phyloP scores from a whole-genome alignment of 1,284 basidiomycete species.

The Marasmius oreades region DNA sequence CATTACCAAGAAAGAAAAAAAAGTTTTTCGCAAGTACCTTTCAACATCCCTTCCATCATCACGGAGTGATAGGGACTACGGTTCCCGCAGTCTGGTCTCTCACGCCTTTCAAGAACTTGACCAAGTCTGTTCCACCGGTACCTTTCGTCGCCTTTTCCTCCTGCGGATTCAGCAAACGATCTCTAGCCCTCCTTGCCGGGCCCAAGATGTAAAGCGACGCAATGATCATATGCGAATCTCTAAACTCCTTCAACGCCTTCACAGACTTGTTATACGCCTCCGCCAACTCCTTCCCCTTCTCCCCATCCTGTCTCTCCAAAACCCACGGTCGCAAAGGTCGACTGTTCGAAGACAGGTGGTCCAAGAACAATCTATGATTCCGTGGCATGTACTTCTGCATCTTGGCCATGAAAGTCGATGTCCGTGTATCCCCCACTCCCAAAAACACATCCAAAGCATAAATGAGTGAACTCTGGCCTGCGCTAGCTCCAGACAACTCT shows the following conservation, averaged over 20 bases:
- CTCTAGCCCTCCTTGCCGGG: conserved; percentile 43
- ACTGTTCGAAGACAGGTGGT: conserved; percentile 59
- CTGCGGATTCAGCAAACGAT: conserved; percentile 9
- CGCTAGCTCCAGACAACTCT: conserved; percentile 83
- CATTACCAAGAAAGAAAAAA: no score
- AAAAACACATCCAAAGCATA: conserved; percentile 91
- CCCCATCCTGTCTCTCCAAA: conserved; percentile 13
- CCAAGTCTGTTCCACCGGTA: conserved; percentile 80
- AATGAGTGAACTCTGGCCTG: conserved; percentile 87
- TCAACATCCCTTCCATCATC: no score
- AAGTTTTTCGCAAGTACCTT: no score
- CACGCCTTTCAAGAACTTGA: conserved; percentile 75
- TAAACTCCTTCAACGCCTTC: conserved; percentile 67
- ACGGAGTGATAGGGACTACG: conserved; percentile 6
- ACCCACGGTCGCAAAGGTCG: conserved; percentile 42
- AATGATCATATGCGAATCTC: conserved; percentile 82
- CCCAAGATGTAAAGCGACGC: conserved; percentile 79
- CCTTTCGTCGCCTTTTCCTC: conserved; percentile 45
- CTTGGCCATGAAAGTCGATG: conserved; percentile 62
- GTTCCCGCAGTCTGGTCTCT: conserved; percentile 64
- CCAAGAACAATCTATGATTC: conserved; percentile 82
- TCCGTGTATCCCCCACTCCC: conserved; percentile 66
- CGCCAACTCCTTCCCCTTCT: conserved; percentile 28
- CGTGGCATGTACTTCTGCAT: conserved; percentile 90
- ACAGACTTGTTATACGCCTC: conserved; percentile 75